Evolutionary conservation across 805 yeast genomes (phyloP), one percentile per base, ranked within the genome.

Genomic region (Candida dendrica): DNA sequence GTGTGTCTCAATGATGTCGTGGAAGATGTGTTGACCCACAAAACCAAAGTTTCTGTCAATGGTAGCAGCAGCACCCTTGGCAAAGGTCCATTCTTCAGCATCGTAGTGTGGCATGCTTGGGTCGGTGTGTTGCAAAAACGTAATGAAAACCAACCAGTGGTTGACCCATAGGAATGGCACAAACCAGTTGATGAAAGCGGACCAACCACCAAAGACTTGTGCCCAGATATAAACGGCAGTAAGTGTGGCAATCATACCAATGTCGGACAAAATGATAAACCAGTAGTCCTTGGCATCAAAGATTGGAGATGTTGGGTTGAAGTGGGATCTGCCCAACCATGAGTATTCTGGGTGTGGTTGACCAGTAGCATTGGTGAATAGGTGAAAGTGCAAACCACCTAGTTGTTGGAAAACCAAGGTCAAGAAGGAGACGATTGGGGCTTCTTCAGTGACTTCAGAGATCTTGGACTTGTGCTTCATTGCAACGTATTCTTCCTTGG

Each of bases 11-110:
- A 74, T 74, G 47, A 74, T 74, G 54, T 75, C 80, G 50, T 75
- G 80, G 69, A 75, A 74, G 44, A 74, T 68, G 50, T 69, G 72
- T 53, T 64, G 72, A 43, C 82, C 84, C 41, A 77, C 58, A 45
- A 77, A 75, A 10, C 82, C 82, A 56, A 70, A 77, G 48, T 77
- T 68, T 60, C 83, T 68, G 58, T 77, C 84, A 47, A 77, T 74
- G 31, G 84, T 77, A 36, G 81, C 75, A 47, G 82, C 82, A 8
- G 84, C 81, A 58, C 84, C 84, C 54, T 78, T 67, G 43, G 82
- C 82, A 50, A 77, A 77, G 44, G 71, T 77, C 84, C 84, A 77
- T 60, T 75, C 72, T 15, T 58, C 53, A 40, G 68, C 72, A 37
- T 68, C 72, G 59, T 77, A 77, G 56, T 77, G 84, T 33, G 83